A percentile compares a stretch with the other conserved stretches of the same genome.
Conservation (phyloP, 345 rosid species). For the Hibiscus trionum region DNA sequence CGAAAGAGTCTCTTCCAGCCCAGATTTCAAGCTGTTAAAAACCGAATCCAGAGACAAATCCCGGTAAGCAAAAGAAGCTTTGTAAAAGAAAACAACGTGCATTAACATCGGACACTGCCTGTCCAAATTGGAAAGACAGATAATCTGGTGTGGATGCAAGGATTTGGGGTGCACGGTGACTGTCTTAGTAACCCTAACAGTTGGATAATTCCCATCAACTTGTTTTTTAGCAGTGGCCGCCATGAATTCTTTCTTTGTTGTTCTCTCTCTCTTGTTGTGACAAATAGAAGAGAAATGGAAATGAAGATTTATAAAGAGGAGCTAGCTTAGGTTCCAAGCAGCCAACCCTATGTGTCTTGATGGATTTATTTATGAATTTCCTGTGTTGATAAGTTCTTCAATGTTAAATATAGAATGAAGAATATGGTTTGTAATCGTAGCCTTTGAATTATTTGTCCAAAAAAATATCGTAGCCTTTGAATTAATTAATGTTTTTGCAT, state of each 20-base stretch:
- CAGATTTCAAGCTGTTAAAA: conserved; percentile 39
- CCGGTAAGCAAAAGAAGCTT: conserved; percentile 12
- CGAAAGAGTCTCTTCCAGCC: conserved; percentile 49
- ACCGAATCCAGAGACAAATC: conserved; percentile 23
- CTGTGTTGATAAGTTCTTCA: not conserved
- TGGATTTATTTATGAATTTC: not conserved
- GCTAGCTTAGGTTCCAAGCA: not conserved
- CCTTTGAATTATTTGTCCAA: not conserved
- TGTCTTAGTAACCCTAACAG: conserved; percentile 23
- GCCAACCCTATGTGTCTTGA: not conserved
- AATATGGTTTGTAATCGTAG: not conserved
- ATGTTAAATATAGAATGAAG: not conserved
- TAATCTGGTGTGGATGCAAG: conserved; percentile 20
- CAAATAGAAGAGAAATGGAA: not conserved
- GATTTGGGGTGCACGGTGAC: conserved; percentile 26
- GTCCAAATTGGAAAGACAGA: conserved; percentile 53
- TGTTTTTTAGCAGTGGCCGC: conserved; percentile 20
- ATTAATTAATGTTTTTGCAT: not conserved
- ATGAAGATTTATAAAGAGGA: not conserved
- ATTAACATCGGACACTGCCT: conserved; percentile 58
- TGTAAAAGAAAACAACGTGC: conserved; percentile 60
- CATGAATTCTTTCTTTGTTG: conserved; percentile 14
- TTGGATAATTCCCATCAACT: conserved; percentile 5
- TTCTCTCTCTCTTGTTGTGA: conserved; percentile 7
- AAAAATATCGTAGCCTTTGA: not conserved